Conservation (phyloP, 495 filamentous ascomycete genomes). For the Tricharina praecox region DNA sequence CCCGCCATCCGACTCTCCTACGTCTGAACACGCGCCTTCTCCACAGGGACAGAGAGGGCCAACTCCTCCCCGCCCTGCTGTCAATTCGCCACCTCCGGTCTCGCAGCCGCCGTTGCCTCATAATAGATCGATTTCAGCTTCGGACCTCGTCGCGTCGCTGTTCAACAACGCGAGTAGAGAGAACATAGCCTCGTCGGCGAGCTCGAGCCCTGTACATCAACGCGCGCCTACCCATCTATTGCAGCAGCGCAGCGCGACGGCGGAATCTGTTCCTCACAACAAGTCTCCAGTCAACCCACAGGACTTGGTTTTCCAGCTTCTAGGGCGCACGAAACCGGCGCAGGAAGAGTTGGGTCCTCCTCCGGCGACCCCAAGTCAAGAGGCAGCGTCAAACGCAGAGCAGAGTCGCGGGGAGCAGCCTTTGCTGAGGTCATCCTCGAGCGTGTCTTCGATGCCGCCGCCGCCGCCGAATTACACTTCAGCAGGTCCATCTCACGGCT, state of each 20-base stretch:
- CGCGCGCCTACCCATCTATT: background rate
- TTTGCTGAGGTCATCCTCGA: background rate
- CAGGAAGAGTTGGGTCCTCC: constrained; percentile 18
- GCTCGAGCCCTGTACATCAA: constrained; percentile 3
- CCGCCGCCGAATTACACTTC: background rate
- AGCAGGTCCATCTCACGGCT: background rate
- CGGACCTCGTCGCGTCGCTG: constrained; percentile 47
- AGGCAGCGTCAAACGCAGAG: background rate
- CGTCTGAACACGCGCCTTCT: constrained; percentile 14
- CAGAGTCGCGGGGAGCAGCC: background rate
- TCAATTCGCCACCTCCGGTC: constrained; percentile 28
- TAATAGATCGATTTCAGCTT: constrained; percentile 41
- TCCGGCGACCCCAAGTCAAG: background rate
- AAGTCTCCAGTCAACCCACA: constrained; percentile 37
- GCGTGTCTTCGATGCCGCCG: constrained; percentile 2
- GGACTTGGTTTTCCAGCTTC: constrained; percentile 47
- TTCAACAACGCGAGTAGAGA: constrained; percentile 5
- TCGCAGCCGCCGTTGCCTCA: constrained; percentile 30
- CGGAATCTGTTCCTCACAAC: constrained; percentile 11
- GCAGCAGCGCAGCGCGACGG: constrained; percentile 17
- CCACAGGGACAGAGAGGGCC: constrained; percentile 26
- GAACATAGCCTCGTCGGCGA: background rate
- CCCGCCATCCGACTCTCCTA: constrained; percentile 24
- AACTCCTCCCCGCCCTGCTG: constrained; percentile 30
- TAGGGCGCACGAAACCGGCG: constrained; percentile 40